A percentile compares a stretch with the other conserved stretches of the same genome.
These are phyloP conservation scores for Miscanthus lutarioriparius DNA, from an alignment of 176 grass and related monocot species.

Conservation along the genomic window DNA sequence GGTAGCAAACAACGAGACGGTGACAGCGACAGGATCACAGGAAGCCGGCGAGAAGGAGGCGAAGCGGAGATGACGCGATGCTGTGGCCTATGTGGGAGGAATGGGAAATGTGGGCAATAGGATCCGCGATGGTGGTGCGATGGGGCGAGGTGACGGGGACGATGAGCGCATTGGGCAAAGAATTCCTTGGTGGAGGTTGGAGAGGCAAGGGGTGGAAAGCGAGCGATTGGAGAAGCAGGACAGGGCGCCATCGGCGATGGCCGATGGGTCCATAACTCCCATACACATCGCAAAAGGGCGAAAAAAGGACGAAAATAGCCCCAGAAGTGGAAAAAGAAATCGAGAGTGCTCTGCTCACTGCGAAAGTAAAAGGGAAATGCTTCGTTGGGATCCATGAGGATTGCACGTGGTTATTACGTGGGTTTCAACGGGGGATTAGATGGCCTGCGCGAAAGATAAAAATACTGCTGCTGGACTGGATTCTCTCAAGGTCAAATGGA, in stretches of 20 bases:
- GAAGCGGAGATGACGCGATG: not conserved
- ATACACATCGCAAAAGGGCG: not conserved
- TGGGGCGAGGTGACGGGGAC: not conserved
- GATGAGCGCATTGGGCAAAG: slow-evolving; percentile 1
- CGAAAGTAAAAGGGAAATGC: slow-evolving; percentile 28
- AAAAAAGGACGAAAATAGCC: not conserved
- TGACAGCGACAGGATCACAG: not conserved
- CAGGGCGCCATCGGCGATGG: not conserved
- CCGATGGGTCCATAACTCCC: not conserved
- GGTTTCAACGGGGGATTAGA: not conserved
- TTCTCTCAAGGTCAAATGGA: not conserved
- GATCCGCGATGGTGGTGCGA: slow-evolving; percentile 32
- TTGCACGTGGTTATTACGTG: not conserved
- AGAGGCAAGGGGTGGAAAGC: not conserved
- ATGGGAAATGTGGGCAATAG: slow-evolving; percentile 3
- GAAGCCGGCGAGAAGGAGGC: slow-evolving; percentile 24
- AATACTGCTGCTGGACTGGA: too few species aligned
- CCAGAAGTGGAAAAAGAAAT: slow-evolving; percentile 12
- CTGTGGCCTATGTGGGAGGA: not conserved
- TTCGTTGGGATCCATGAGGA: slow-evolving; percentile 10
- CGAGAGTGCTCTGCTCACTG: slow-evolving; percentile 21
- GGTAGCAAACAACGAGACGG: slow-evolving; percentile 31
- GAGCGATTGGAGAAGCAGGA: slow-evolving; percentile 24
- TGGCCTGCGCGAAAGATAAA: not conserved
- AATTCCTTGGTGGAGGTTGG: slow-evolving; percentile 29